phyloP scores from a whole-genome alignment of 2,329 filamentous ascomycete species.

The Aspergillus puulaauensis region DNA sequence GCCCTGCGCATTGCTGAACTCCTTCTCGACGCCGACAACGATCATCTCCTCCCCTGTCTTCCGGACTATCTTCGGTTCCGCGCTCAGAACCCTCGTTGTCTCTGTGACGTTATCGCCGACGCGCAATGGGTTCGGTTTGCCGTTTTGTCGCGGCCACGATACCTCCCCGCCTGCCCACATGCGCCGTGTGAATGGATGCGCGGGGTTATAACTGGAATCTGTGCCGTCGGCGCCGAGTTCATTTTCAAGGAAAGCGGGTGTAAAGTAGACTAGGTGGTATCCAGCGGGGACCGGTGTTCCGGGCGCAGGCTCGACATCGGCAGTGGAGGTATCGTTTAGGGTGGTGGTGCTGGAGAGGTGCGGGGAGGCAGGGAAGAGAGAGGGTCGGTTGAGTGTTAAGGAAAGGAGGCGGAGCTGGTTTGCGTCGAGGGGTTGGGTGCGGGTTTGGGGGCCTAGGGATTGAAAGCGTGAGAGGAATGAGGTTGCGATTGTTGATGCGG shows the following conservation, averaged over 20 bases:
- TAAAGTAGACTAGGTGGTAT: constrained; percentile 66
- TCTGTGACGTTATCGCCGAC: constrained; percentile 60
- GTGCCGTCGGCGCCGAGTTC: constrained; percentile 61
- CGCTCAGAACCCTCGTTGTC: constrained; percentile 55
- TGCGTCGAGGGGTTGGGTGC: constrained; percentile 56
- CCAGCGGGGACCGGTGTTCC: constrained; percentile 58
- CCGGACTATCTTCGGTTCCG: constrained; percentile 55
- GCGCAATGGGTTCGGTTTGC: constrained; percentile 42
- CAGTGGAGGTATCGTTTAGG: constrained; percentile 23
- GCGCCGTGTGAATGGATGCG: constrained; percentile 59
- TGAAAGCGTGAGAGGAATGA: constrained; percentile 46
- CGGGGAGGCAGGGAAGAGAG: constrained; percentile 40
- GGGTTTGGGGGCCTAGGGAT: constrained; percentile 42
- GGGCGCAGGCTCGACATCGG: not conserved
- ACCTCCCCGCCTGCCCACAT: constrained; percentile 69
- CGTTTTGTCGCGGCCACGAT: constrained; percentile 46
- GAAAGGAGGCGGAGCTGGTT: constrained; percentile 65
- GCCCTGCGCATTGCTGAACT: constrained; percentile 53
- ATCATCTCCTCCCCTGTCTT: constrained; percentile 62
- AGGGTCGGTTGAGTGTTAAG: constrained; percentile 55
- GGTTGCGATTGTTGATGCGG: constrained; percentile 35
- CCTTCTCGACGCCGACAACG: constrained; percentile 64
- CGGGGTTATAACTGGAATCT: constrained; percentile 60
- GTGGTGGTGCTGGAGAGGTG: constrained; percentile 39
- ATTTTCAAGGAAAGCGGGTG: constrained; percentile 54